These are phyloP conservation scores for Fagus crenata DNA, from an alignment of 306 rosid genomes.

Conservation along the genomic window DNA sequence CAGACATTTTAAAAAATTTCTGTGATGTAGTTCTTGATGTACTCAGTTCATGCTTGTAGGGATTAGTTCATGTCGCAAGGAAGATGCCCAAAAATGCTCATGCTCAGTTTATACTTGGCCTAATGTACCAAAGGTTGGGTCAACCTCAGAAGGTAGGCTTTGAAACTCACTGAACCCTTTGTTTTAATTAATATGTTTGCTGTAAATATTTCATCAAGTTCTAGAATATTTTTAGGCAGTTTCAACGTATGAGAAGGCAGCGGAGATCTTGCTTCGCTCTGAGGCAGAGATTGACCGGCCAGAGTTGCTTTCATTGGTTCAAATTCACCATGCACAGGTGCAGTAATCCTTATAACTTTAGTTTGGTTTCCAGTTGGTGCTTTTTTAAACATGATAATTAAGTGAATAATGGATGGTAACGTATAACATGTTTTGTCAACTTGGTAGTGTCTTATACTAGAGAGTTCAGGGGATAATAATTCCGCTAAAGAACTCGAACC, in stretches of 20 bases:
- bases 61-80: constrained; percentile 92
- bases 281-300: constrained; percentile 79
- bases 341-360: constrained; percentile 18
- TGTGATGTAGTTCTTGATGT: constrained; percentile 2
- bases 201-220: constrained; percentile 20
- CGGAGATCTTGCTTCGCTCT: constrained; percentile 72
- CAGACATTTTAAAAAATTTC: neutral
- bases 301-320: constrained; percentile 82
- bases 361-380: neutral
- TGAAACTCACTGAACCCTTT: neutral
- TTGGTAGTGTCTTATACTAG: constrained; percentile 79
- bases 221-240: constrained; percentile 57
- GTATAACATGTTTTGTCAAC: constrained; percentile 44
- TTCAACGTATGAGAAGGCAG: constrained; percentile 80
- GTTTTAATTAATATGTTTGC: constrained; percentile 5
- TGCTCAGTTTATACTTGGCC: constrained; percentile 93
- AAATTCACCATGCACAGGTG: constrained; percentile 98
- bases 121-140: constrained; percentile 92
- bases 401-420: constrained; percentile 23
- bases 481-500: constrained; percentile 82
- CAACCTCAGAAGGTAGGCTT: constrained; percentile 80
- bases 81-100: constrained; percentile 98
- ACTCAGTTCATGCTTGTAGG: constrained; percentile 54
- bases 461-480: constrained; percentile 65
- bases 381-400: neutral